Conservation (phyloP, 768 basidiomycete genomes). For the Suillus luteus region DNA sequence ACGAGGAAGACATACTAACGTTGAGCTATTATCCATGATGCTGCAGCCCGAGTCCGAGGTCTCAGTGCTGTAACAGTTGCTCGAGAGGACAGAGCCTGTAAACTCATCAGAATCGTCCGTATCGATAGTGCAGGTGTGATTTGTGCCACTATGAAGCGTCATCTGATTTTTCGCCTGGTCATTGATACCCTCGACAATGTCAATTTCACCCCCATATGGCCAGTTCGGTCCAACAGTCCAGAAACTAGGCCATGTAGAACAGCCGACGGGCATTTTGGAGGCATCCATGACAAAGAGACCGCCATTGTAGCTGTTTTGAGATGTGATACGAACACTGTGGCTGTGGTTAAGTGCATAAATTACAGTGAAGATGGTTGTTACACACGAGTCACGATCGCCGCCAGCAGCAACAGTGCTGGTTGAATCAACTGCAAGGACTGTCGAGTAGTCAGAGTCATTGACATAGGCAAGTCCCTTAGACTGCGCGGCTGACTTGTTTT, state of each 20-base stretch:
- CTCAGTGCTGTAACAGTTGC: conserved; percentile 43
- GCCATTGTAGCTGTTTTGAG: conserved; percentile 57
- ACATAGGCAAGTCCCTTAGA: conserved; percentile 60
- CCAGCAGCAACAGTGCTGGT: conserved; percentile 48
- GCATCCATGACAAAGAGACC: conserved; percentile 80
- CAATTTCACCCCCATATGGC: conserved; percentile 64
- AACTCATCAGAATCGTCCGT: conserved; percentile 15
- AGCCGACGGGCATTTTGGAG: conserved; percentile 69
- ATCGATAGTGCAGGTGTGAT: conserved; percentile 37
- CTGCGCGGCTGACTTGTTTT: conserved; percentile 47
- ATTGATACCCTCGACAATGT: conserved; percentile 76
- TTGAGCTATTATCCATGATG: conserved; percentile 42
- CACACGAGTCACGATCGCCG: conserved; percentile 55
- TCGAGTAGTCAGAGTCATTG: conserved; percentile 52
- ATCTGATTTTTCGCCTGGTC: conserved; percentile 57
- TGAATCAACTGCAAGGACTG: conserved; percentile 65
- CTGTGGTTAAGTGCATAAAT: conserved; percentile 3
- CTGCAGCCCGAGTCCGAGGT: conserved; percentile 51
- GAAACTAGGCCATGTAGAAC: conserved; percentile 63
- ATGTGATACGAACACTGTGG: conserved; percentile 64
- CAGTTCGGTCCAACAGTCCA: conserved; percentile 55
- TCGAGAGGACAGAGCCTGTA: conserved; percentile 26
- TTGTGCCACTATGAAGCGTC: conserved; percentile 62
- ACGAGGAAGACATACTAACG: not conserved
- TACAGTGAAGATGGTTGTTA: not conserved